These are phyloP conservation scores for Diaporthe aspalathi DNA, from an alignment of 2,329 filamentous ascomycete species.

Conservation along the genomic window DNA sequence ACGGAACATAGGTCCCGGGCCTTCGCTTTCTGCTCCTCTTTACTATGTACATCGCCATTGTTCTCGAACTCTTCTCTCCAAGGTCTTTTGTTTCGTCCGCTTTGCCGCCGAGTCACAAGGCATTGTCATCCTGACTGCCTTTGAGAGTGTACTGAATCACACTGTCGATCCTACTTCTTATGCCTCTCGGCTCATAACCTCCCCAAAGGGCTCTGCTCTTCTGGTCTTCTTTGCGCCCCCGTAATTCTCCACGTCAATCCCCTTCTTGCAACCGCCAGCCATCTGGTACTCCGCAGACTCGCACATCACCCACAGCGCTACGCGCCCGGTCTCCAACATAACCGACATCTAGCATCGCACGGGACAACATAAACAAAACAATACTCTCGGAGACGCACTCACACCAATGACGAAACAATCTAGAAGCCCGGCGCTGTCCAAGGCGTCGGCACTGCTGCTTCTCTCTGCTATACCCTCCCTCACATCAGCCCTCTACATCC, in stretches of 20 bases:
- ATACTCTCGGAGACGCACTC: not conserved
- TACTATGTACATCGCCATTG: constrained; percentile 22
- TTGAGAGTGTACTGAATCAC: constrained; percentile 17
- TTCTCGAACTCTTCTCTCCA: constrained; percentile 15
- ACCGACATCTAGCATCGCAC: constrained; percentile 24
- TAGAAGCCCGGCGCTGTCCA: constrained; percentile 15
- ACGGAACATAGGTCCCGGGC: not conserved
- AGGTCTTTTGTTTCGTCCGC: constrained; percentile 30
- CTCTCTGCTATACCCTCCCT: constrained; percentile 35
- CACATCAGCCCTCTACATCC: constrained; percentile 35
- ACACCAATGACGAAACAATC: constrained; percentile 33
- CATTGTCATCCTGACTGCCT: constrained; percentile 29
- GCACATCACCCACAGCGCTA: constrained; percentile 32
- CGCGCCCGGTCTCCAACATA: constrained; percentile 30
- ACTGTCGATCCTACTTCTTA: constrained; percentile 31
- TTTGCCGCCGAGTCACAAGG: constrained; percentile 28
- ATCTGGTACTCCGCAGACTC: constrained; percentile 26
- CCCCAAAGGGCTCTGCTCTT: constrained; percentile 16
- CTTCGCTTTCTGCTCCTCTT: constrained; percentile 9
- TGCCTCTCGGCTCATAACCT: constrained; percentile 28
- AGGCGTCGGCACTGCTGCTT: constrained; percentile 28
- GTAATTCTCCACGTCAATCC: constrained; percentile 27
- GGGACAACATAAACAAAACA: constrained; percentile 14
- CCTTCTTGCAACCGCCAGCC: constrained; percentile 15
- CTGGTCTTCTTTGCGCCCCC: constrained; percentile 1